These are phyloP conservation scores for Arthroderma sp. DNA, from an alignment of 2,329 filamentous ascomycete species.

Conservation along the genomic window DNA sequence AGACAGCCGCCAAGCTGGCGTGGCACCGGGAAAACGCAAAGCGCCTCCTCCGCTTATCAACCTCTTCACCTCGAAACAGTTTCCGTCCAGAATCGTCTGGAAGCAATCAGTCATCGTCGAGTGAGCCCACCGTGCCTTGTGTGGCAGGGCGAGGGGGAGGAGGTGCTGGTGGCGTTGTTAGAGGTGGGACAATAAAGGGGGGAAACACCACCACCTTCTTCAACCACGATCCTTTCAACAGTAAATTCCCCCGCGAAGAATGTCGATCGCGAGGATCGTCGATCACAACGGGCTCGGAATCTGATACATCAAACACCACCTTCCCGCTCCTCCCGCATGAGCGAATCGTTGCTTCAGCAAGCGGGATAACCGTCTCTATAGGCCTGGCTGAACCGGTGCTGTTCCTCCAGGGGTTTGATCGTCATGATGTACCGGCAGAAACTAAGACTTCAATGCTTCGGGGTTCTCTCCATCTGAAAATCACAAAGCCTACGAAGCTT, in stretches of 20 bases:
- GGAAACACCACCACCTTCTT: too few species aligned
- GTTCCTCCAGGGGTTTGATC: constrained; percentile 37
- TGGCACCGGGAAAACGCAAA: constrained; percentile 35
- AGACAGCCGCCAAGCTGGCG: constrained; percentile 25
- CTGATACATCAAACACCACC: constrained; percentile 12
- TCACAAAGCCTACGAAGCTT: constrained; percentile 84
- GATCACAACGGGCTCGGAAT: constrained; percentile 8
- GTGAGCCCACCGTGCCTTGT: not conserved
- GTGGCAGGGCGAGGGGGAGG: too few species aligned
- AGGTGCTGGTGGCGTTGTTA: too few species aligned
- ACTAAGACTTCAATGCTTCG: constrained; percentile 69
- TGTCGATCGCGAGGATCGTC: constrained; percentile 12
- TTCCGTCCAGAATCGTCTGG: not conserved
- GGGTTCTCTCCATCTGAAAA: constrained; percentile 66
- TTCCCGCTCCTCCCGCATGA: constrained; percentile 30
- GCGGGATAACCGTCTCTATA: constrained; percentile 34
- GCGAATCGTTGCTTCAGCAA: constrained; percentile 36
- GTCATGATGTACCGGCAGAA: constrained; percentile 36
- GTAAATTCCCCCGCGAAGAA: constrained; percentile 13
- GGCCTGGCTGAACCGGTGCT: constrained; percentile 36
- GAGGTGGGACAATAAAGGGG: too few species aligned
- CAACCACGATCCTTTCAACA: too few species aligned
- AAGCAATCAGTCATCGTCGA: constrained; percentile 1
- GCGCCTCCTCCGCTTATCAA: constrained; percentile 31
- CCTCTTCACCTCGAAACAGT: constrained; percentile 8